A percentile compares a stretch with the other conserved stretches of the same genome.
Conservation (phyloP, 2,329 filamentous ascomycete genomes). For the Pezizomycotina sp. region DNA sequence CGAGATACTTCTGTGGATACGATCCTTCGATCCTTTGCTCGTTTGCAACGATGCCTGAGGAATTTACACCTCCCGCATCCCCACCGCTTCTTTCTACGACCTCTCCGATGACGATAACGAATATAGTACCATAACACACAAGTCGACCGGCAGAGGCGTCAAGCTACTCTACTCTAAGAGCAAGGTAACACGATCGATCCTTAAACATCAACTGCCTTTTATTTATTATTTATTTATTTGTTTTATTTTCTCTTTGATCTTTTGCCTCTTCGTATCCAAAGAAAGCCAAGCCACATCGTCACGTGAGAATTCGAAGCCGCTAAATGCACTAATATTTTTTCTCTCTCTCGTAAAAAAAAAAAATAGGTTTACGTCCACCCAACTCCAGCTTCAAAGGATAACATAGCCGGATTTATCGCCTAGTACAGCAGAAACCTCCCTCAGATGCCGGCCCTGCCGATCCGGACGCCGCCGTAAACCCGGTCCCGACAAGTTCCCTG, state of each 20-base stretch:
- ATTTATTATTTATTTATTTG: not conserved
- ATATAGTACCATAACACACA: conserved; percentile 83
- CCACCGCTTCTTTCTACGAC: conserved; percentile 79
- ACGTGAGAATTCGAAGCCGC: conserved; percentile 13
- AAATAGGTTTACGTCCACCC: conserved; percentile 88
- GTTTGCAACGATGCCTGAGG: conserved; percentile 13
- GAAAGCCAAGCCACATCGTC: not conserved
- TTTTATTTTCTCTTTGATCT: conserved; percentile 1
- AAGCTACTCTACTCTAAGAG: conserved; percentile 93
- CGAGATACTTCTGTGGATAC: too few relatives aligned
- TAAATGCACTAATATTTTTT: conserved; percentile 1
- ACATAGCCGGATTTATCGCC: conserved; percentile 87
- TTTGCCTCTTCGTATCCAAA: not conserved
- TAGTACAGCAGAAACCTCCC: conserved; percentile 69
- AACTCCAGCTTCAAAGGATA: conserved; percentile 82
- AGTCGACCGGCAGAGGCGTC: conserved; percentile 60
- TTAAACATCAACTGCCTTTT: not conserved
- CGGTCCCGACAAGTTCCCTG: conserved; percentile 37
- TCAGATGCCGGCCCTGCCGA: conserved; percentile 28
- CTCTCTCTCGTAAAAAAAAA: too few relatives aligned
- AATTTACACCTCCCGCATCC: conserved; percentile 38
- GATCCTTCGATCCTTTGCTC: too few relatives aligned
- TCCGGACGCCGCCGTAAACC: conserved; percentile 31
- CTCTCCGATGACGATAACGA: conserved; percentile 64
- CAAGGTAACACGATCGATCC: conserved; percentile 46